phyloP scores from a whole-genome alignment of 148 eudicot genomes.

The Chenopodium album region DNA sequence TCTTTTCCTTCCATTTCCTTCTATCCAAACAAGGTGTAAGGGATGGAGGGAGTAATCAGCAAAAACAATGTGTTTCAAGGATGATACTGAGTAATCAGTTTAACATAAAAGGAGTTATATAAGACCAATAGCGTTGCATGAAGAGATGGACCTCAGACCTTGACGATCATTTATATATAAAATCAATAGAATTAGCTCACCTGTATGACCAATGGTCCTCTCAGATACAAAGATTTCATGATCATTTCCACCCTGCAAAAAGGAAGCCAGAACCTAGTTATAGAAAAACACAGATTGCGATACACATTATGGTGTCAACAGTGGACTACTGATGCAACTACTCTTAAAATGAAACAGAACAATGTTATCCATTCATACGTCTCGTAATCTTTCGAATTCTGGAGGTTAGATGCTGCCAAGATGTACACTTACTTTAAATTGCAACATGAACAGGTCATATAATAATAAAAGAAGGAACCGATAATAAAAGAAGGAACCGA shows the following conservation, averaged over 20 bases:
- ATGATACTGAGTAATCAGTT: no score
- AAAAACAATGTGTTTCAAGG: background rate
- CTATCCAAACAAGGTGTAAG: no score
- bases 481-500: background rate
- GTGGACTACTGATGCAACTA: background rate
- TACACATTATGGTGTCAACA: no score
- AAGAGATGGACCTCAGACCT: background rate
- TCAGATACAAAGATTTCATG: slow-evolving; percentile 81
- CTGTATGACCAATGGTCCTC: slow-evolving; percentile 82
- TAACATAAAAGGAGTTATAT: background rate
- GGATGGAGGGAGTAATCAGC: background rate
- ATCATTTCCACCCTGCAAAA: slow-evolving; percentile 89
- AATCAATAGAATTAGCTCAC: slow-evolving; percentile 37
- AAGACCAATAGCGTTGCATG: background rate
- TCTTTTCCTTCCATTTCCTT: no score
- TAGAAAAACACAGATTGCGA: background rate
- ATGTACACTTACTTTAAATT: background rate
- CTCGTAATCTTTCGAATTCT: background rate
- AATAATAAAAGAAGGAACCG: background rate
- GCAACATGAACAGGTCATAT: background rate
- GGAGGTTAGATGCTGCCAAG: background rate
- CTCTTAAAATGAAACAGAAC: background rate
- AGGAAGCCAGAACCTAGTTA: background rate
- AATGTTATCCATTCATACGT: background rate
- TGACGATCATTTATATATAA: background rate